phyloP scores from a whole-genome alignment of 768 basidiomycete genomes.

The Tubosaeta sp. region DNA sequence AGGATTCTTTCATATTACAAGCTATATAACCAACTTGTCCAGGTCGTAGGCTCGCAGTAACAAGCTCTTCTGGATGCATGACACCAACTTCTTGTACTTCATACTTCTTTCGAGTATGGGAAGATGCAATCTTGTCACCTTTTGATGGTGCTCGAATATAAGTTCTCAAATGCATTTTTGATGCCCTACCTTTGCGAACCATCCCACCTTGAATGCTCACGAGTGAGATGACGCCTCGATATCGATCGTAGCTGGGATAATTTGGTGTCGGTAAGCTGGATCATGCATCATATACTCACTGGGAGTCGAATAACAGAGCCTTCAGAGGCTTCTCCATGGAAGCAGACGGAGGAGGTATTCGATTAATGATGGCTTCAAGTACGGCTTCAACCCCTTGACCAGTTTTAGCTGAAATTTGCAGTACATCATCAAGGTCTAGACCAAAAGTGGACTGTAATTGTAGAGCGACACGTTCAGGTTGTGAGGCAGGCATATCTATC shows the following conservation, averaged over 20 bases:
- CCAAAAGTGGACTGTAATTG: slow-evolving; percentile 85
- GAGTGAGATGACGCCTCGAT: slow-evolving; percentile 92
- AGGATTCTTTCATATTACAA: slow-evolving; percentile 97
- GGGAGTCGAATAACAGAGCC: slow-evolving; percentile 90
- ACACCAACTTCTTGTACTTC: slow-evolving; percentile 87
- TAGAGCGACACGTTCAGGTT: slow-evolving; percentile 71
- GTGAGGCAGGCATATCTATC: slow-evolving; percentile 91
- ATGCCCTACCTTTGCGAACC: slow-evolving; percentile 65
- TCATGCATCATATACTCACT: slow-evolving; percentile 45
- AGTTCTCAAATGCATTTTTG: not conserved
- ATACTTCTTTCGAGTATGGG: slow-evolving; percentile 81
- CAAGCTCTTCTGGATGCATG: slow-evolving; percentile 85
- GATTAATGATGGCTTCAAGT: slow-evolving; percentile 73
- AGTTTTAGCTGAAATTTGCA: slow-evolving; percentile 89
- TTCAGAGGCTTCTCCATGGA: slow-evolving; percentile 53
- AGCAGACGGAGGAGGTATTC: slow-evolving; percentile 78
- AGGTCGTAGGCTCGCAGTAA: slow-evolving; percentile 59
- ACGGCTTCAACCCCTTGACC: slow-evolving; percentile 79
- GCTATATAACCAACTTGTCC: slow-evolving; percentile 88
- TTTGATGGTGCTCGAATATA: not conserved
- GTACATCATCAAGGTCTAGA: slow-evolving; percentile 65
- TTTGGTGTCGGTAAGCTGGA: slow-evolving; percentile 3
- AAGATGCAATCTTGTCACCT: slow-evolving; percentile 91
- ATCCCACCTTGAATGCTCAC: slow-evolving; percentile 78
- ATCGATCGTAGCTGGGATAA: slow-evolving; percentile 77